Conservation (phyloP, 177 flowering plant genomes). For the Vitis hybrid region DNA sequence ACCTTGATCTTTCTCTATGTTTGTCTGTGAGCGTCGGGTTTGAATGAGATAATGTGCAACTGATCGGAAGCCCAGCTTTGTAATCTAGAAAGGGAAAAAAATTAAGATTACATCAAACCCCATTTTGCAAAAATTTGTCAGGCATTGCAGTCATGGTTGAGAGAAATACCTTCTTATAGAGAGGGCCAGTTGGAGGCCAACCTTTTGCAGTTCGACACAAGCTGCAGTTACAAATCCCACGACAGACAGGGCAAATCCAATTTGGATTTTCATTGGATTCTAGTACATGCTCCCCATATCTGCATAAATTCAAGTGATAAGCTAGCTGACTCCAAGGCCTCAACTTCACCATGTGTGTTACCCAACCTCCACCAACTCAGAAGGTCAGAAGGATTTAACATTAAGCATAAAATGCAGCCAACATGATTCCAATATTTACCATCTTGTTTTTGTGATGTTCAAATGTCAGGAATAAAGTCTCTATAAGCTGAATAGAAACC, state of each 20-base stretch:
- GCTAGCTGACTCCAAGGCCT: too few species aligned
- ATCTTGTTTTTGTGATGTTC: too few species aligned
- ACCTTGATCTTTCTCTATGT: slow-evolving; percentile 17
- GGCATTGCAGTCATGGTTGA: neutral
- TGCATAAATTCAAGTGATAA: slow-evolving; percentile 16
- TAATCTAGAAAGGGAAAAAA: slow-evolving; percentile 35
- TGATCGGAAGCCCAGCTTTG: slow-evolving; percentile 63
- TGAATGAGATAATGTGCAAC: slow-evolving; percentile 86
- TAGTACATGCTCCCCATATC: slow-evolving; percentile 93
- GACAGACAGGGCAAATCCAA: slow-evolving; percentile 95
- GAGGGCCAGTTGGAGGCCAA: slow-evolving; percentile 81
- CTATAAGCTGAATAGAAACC: too few species aligned
- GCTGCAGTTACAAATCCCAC: slow-evolving; percentile 97
- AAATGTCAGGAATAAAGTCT: too few species aligned
- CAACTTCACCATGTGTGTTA: too few species aligned
- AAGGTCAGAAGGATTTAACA: too few species aligned
- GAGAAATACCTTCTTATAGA: slow-evolving; percentile 62
- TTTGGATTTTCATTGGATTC: slow-evolving; percentile 69
- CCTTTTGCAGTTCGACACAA: slow-evolving; percentile 84
- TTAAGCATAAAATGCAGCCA: too few species aligned
- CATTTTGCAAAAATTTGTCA: neutral
- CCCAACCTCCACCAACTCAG: too few species aligned
- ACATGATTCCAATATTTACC: too few species aligned
- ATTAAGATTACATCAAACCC: slow-evolving; percentile 4
- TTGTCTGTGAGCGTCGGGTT: slow-evolving; percentile 37